Percentiles rank a stretch among this genome's conserved stretches.
These are phyloP conservation scores for Peziza echinospora DNA, from an alignment of 495 filamentous ascomycete genomes.

Conservation along the genomic window DNA sequence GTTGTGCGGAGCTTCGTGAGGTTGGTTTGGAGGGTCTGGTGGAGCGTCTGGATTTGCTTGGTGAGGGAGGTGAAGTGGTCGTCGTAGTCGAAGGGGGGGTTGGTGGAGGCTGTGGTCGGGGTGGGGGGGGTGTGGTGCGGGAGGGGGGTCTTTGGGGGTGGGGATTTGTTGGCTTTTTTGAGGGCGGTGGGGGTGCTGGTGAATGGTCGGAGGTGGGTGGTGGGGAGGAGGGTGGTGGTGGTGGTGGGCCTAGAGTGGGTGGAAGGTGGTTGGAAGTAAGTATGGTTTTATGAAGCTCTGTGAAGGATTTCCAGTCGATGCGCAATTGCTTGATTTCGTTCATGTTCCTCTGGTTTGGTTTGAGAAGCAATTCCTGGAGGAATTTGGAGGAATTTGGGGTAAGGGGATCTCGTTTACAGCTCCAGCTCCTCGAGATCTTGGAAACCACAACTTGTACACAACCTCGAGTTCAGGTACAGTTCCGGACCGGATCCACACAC, in stretches of 20 bases:
- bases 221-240: neutral
- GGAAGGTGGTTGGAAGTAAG: neutral
- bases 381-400: no score
- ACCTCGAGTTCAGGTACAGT: no score
- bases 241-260: conserved; percentile 4
- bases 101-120: conserved; percentile 2
- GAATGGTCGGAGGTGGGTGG: neutral
- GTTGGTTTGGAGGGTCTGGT: conserved; percentile 12
- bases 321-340: neutral
- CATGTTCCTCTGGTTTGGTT: no score
- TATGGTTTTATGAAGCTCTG: neutral
- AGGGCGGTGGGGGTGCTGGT: neutral
- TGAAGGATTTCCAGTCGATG: neutral
- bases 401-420: no score
- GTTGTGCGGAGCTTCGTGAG: conserved; percentile 10
- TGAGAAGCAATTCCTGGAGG: no score
- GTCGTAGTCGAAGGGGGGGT: conserved; percentile 11
- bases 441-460: no score
- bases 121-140: conserved; percentile 1
- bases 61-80: conserved; percentile 10
- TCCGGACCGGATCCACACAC: no score
- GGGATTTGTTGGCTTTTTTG: conserved; percentile 8
- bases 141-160: conserved; percentile 4
- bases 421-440: no score
- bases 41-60: conserved; percentile 3